Conservation (phyloP, 345 rosid genomes). For the Durio zibethinus region DNA sequence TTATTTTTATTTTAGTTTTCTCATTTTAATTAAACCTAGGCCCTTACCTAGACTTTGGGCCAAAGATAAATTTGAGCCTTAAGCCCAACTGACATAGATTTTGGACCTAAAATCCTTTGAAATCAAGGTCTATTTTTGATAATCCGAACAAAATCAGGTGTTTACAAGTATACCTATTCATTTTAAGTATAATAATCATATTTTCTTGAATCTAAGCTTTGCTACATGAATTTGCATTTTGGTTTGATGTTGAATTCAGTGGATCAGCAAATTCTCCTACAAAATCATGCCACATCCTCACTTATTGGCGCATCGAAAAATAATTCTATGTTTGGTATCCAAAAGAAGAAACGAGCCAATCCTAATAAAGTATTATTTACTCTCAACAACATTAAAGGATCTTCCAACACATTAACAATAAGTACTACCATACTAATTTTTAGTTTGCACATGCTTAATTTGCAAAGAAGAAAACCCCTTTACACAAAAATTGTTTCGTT, state of each 20-base stretch:
- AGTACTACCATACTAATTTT: no score
- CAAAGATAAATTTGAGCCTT: no score
- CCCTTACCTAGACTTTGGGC: no score
- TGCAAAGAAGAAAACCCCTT: neutral
- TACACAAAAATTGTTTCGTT: neutral
- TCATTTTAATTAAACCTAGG: no score
- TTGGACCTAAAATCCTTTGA: no score
- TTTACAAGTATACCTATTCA: no score
- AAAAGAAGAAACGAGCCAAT: conserved; percentile 62
- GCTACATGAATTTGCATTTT: conserved; percentile 94
- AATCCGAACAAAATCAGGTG: no score
- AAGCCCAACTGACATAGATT: no score
- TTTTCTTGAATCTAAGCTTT: conserved; percentile 55
- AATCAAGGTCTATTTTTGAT: no score
- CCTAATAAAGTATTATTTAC: conserved; percentile 63
- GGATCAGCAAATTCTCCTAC: conserved; percentile 44
- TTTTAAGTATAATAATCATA: neutral
- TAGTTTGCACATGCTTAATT: no score
- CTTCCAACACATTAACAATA: conserved; percentile 96
- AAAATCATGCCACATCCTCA: conserved; percentile 29
- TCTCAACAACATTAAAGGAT: conserved; percentile 90
- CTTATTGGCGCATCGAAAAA: no score
- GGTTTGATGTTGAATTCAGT: conserved; percentile 91
- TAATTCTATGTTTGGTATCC: conserved; percentile 46
- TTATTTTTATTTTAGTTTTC: no score